Percentiles rank a stretch among this genome's conserved stretches.
These are phyloP conservation scores for Acer campestre DNA, from an alignment of 345 rosid species.

Conservation along the genomic window DNA sequence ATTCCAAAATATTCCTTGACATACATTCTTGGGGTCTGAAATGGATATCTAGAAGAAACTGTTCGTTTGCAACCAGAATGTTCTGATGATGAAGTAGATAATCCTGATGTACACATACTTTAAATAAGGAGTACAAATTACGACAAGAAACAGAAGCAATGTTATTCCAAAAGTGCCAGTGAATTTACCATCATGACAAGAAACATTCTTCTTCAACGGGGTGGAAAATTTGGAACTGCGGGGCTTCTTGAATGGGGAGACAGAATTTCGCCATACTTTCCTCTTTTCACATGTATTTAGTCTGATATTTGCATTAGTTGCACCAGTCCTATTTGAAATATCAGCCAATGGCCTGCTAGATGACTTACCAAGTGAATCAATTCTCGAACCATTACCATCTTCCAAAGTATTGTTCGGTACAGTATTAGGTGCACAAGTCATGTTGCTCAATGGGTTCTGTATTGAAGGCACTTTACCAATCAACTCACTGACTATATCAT, in stretches of 20 bases:
- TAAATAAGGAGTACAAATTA: conserved; percentile 16
- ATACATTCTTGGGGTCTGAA: conserved; percentile 52
- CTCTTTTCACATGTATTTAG: conserved; percentile 48
- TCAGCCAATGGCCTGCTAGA: conserved; percentile 53
- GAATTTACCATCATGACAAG: conserved; percentile 54
- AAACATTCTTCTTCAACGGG: conserved; percentile 53
- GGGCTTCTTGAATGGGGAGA: conserved; percentile 84
- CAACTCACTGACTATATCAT: conserved; percentile 29
- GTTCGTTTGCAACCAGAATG: conserved; percentile 42
- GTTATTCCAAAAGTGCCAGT: conserved; percentile 19
- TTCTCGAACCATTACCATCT: conserved; percentile 32
- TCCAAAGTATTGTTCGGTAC: conserved; percentile 26
- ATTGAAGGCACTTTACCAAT: conserved; percentile 27
- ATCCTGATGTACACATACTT: conserved; percentile 48
- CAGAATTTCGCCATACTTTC: conserved; percentile 48
- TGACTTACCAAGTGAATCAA: conserved; percentile 40
- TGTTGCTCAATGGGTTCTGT: conserved; percentile 28
- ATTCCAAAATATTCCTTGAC: conserved; percentile 69
- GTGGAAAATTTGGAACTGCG: conserved; percentile 61
- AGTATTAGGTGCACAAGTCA: conserved; percentile 17
- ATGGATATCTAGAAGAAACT: conserved; percentile 66
- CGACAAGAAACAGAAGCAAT: conserved; percentile 18
- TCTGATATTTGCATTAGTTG: conserved; percentile 31
- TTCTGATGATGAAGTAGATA: conserved; percentile 47
- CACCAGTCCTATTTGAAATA: conserved; percentile 56